phyloP scores from a whole-genome alignment of 371 early-diverging fungal genomes.

The Coemansia sp. region DNA sequence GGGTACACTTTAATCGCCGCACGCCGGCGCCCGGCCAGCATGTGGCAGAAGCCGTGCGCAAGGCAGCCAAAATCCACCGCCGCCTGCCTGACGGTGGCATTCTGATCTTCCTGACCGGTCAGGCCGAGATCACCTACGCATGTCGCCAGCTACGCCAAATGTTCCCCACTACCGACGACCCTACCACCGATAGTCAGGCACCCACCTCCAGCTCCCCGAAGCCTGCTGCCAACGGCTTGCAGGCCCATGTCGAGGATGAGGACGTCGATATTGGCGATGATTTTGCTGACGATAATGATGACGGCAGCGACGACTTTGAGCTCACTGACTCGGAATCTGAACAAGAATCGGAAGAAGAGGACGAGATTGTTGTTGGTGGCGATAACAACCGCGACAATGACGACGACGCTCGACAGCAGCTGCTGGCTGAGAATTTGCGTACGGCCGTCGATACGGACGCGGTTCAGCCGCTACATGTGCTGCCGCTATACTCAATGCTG shows the following conservation, averaged over 20 bases:
- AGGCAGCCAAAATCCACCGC: conserved; percentile 89
- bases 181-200: too few relatives aligned
- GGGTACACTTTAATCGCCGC: conserved; percentile 80
- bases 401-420: conserved; percentile 24
- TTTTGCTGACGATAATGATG: conserved; percentile 35
- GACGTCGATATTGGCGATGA: conserved; percentile 45
- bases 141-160: conserved; percentile 68
- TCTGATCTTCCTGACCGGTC: conserved; percentile 89
- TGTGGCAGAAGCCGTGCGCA: conserved; percentile 74
- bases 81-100: conserved; percentile 90
- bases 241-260: conserved; percentile 44
- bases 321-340: conserved; percentile 46
- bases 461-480: conserved; percentile 62
- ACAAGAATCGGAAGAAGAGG: conserved; percentile 55
- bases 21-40: conserved; percentile 53
- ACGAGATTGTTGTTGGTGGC: conserved; percentile 47
- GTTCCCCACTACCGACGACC: conserved; percentile 55
- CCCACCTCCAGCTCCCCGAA: too few relatives aligned
- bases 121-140: conserved; percentile 83
- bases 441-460: not conserved
- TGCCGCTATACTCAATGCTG: conserved; percentile 91
- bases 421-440: conserved; percentile 38
- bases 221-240: conserved; percentile 19
- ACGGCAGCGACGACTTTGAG: conserved; percentile 44
- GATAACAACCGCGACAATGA: conserved; percentile 18